phyloP scores from a whole-genome alignment of 345 rosid species.

The Corchorus capsularis region DNA sequence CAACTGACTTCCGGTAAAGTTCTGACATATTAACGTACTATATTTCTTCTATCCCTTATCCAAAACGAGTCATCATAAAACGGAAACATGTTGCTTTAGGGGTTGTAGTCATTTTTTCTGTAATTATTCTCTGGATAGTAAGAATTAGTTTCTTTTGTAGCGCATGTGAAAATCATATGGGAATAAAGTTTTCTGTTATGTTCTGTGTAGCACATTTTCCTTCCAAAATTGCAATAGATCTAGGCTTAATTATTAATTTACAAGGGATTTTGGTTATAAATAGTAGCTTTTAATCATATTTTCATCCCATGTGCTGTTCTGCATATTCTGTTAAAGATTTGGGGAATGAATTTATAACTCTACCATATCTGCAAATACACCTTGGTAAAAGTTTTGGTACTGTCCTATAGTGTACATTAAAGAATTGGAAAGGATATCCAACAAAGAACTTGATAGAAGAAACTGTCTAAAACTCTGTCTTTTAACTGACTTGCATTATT shows the following conservation, averaged over 20 bases:
- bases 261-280: not conserved
- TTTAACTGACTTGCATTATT: no score
- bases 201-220: not conserved
- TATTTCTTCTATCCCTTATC: not conserved
- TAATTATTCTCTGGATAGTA: not conserved
- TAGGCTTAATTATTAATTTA: not conserved
- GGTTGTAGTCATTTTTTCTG: conserved; percentile 6
- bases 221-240: not conserved
- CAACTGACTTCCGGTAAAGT: conserved; percentile 90
- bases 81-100: not conserved
- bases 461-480: no score
- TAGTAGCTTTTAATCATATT: not conserved
- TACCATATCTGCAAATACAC: not conserved
- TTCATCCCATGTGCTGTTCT: not conserved
- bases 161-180: not conserved
- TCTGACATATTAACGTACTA: not conserved
- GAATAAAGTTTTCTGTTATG: not conserved
- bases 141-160: not conserved
- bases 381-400: not conserved
- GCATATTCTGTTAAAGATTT: not conserved
- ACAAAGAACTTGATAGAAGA: not conserved
- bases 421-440: not conserved
- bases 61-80: not conserved
- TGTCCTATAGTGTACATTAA: not conserved
- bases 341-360: not conserved